These are phyloP conservation scores for Claviceps sp. DNA, from an alignment of 2,329 filamentous ascomycete species.

Conservation along the genomic window DNA sequence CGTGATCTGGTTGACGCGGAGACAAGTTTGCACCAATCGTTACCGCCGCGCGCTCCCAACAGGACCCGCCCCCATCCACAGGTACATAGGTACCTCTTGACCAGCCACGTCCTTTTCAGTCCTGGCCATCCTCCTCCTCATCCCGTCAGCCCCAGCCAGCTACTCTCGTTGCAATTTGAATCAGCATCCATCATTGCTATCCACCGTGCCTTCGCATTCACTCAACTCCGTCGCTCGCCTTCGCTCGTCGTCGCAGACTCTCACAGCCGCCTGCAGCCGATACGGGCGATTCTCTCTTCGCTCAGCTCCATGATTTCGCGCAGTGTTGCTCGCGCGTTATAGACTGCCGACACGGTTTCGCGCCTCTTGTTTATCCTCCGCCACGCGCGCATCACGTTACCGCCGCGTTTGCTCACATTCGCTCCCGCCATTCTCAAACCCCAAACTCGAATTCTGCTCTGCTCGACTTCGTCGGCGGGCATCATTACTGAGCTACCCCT, in stretches of 20 bases:
- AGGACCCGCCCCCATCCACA: constrained; percentile 3
- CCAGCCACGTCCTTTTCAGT: constrained; percentile 28
- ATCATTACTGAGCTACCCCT: background rate
- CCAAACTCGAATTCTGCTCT: constrained; percentile 6
- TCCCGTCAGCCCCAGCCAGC: background rate
- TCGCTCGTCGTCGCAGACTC: constrained; percentile 14
- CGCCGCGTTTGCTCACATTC: constrained; percentile 18
- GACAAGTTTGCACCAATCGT: background rate
- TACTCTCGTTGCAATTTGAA: constrained; percentile 5
- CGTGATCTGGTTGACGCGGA: constrained; percentile 4
- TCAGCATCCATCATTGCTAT: constrained; percentile 10
- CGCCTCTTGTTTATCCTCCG: constrained; percentile 19
- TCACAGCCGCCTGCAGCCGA: constrained; percentile 8
- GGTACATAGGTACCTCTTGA: too few relatives aligned
- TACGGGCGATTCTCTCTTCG: constrained; percentile 11
- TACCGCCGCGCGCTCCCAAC: background rate
- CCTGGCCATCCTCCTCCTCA: background rate
- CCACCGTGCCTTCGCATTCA: constrained; percentile 4
- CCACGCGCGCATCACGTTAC: constrained; percentile 18
- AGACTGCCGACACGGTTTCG: constrained; percentile 14
- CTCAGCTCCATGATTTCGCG: constrained; percentile 18
- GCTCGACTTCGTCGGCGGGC: background rate
- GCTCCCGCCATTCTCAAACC: constrained; percentile 3
- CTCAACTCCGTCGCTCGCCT: constrained; percentile 10
- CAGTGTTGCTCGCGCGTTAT: constrained; percentile 17